Base-by-base conservation (phyloP, 2,329 filamentous ascomycete genomes). In the Colletotrichum chrysophilum region DNA sequence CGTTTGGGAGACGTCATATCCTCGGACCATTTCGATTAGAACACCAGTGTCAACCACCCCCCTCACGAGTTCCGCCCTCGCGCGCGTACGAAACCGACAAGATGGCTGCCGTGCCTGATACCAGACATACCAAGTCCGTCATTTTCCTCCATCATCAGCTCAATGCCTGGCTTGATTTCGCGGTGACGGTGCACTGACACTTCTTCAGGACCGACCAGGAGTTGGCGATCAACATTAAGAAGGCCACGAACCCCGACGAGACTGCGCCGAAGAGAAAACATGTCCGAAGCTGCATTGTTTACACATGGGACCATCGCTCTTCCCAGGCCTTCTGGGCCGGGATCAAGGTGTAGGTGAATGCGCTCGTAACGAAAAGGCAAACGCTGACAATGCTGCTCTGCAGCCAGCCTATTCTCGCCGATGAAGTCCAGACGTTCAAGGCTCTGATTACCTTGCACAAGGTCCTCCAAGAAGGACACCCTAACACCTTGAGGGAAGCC, bases 401-500 rank as follows among this genome's bases (percentile, higher is more conserved):
- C 79, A 97, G 95, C 81, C 96, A 98, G 87, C 97, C 97, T n/a
- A 96, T 99, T 82, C 92, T 98, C 78, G 96, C 97, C 85, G 97
- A 99, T 84, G 97, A 99, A 88, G 94, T 99, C 52, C 97, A 99
- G 88, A 98, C 97, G 5, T 99, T 98, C 91, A 99, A 99, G 85
- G 96, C 97, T 64, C 91, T 99, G 76, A 98, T 98, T 82, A 98
- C 96, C 26, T 92, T 98, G 78, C 97, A 99, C 88, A 98, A 98
- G 85, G 96, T 99, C 69, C 90, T 99, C 21, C 97, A 99, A 83
- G 97, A 99, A 85, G 97, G 97, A 18, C 97, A 99, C 82, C 96
- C 97, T 1, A 90, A 94, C 71, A 95, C 94, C 3, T 87, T 99
- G 38, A 93, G 93, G 81, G 97, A 99, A 85, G 97, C 96, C 32